A percentile compares a stretch with the other conserved stretches of the same genome.
These are phyloP conservation scores for Mariannaea sp. DNA, from an alignment of 2,329 filamentous ascomycete genomes.

Conservation along the genomic window DNA sequence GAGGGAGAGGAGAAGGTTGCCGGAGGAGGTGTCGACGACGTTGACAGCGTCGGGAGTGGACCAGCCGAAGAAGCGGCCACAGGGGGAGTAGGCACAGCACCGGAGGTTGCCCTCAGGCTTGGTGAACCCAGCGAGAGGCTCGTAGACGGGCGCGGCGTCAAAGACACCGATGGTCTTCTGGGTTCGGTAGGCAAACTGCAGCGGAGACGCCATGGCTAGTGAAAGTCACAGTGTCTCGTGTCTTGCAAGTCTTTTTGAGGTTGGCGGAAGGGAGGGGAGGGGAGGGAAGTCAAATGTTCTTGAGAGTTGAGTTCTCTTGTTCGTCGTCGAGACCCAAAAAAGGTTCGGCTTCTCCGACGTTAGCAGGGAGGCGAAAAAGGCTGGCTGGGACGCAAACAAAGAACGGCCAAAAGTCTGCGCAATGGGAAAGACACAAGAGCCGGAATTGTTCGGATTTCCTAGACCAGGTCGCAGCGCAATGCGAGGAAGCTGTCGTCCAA, in stretches of 20 bases:
- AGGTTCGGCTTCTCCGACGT: slow-evolving; percentile 1
- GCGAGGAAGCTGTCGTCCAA: slow-evolving; percentile 16
- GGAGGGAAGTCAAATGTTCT: slow-evolving; percentile 38
- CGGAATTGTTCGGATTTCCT: slow-evolving; percentile 7
- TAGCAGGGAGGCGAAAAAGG: slow-evolving; percentile 6
- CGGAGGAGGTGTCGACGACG: slow-evolving; percentile 80
- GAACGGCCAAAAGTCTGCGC: slow-evolving; percentile 1
- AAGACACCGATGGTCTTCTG: slow-evolving; percentile 94
- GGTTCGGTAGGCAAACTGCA: slow-evolving; percentile 97
- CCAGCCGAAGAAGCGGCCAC: slow-evolving; percentile 95
- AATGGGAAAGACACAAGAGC: slow-evolving; percentile 11
- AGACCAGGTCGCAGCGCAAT: slow-evolving; percentile 16
- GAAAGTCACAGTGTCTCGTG: slow-evolving; percentile 73
- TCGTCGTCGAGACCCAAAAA: slow-evolving; percentile 22
- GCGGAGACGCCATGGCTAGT: slow-evolving; percentile 91
- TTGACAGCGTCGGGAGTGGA: slow-evolving; percentile 85
- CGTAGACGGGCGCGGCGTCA: slow-evolving; percentile 88
- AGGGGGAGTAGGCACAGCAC: slow-evolving; percentile 93
- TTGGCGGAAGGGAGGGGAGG: no score
- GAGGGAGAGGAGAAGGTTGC: slow-evolving; percentile 74
- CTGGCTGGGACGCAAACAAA: not conserved
- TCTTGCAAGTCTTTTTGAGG: slow-evolving; percentile 37
- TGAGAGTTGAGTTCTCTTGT: slow-evolving; percentile 21
- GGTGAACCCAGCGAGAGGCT: slow-evolving; percentile 78
- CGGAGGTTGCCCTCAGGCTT: slow-evolving; percentile 93